phyloP scores from a whole-genome alignment of 163 green algal species.

The Chlamydomonas reinhardtii region DNA sequence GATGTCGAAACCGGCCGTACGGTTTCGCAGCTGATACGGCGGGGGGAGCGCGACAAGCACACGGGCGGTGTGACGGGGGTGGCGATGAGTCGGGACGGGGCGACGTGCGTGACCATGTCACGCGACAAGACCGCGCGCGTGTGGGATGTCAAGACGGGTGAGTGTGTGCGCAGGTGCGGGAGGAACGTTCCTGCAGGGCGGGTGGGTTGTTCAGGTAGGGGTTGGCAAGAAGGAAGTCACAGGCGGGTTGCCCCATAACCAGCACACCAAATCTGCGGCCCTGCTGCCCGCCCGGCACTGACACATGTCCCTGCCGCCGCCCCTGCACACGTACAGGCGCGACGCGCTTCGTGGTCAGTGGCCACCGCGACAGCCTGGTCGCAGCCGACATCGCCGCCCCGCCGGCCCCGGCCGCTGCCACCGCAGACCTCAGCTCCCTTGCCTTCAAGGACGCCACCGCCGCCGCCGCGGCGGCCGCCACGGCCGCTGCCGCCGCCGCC shows the following conservation, averaged over 20 bases:
- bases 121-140: constrained; percentile 81
- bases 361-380: constrained; percentile 49
- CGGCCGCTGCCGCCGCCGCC: background rate
- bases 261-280: too few species aligned
- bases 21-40: constrained; percentile 52
- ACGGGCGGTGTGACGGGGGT: constrained; percentile 72
- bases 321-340: background rate
- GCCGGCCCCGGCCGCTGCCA: too few species aligned
- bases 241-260: too few species aligned
- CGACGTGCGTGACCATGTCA: constrained; percentile 59
- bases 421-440: too few species aligned
- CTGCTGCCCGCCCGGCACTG: background rate
- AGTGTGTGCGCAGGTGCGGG: background rate
- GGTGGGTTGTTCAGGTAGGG: too few species aligned
- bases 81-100: constrained; percentile 44
- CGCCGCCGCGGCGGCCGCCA: background rate
- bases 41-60: constrained; percentile 61
- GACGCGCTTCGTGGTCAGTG: constrained; percentile 36
- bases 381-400: constrained; percentile 21
- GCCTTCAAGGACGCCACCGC: too few species aligned
- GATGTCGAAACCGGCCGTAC: constrained; percentile 62
- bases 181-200: too few species aligned
- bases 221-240: too few species aligned
- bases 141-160: constrained; percentile 69
- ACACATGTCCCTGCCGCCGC: too few species aligned